Evolutionary conservation across 169 alveolate species (phyloP).

Genomic region (Pseudocohnilembus persalinus): DNA sequence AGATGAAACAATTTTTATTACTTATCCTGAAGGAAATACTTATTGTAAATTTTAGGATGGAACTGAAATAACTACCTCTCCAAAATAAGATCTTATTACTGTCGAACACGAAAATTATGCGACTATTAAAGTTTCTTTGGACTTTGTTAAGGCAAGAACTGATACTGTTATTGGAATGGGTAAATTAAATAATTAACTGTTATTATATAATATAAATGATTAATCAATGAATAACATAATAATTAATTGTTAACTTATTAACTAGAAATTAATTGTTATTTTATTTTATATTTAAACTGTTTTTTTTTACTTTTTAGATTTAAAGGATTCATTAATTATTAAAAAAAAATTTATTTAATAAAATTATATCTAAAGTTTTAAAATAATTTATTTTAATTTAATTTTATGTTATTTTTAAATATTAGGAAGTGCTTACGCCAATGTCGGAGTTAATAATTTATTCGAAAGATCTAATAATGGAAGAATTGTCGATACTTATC

Average conservation of each 20-base stretch:
- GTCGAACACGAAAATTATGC: slow-evolving; percentile 77
- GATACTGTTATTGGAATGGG: slow-evolving; percentile 79
- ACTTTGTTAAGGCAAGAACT: slow-evolving; percentile 84
- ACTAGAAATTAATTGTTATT: no score
- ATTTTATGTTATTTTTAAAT: no score
- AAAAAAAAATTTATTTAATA: no score
- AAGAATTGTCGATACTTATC: slow-evolving; percentile 62
- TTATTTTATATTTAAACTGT: no score
- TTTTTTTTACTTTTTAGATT: no score
- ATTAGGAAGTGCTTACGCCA: slow-evolving; percentile 86
- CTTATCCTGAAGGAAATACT: slow-evolving; percentile 66
- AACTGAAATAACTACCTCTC: slow-evolving; percentile 63
- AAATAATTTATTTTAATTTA: no score
- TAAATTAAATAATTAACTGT: no score
- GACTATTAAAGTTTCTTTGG: slow-evolving; percentile 66
- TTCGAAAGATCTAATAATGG: slow-evolving; percentile 86
- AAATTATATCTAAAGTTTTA: no score
- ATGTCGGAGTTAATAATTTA: slow-evolving; percentile 79
- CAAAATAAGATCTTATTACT: slow-evolving; percentile 51
- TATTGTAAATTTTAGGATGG: slow-evolving; percentile 74
- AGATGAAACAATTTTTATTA: slow-evolving; percentile 70
- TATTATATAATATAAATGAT: no score
- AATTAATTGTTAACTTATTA: no score
- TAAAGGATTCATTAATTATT: no score
- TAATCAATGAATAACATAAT: no score